These are phyloP conservation scores for Tothia fuscella DNA, from an alignment of 2,329 filamentous ascomycete species.

Conservation along the genomic window DNA sequence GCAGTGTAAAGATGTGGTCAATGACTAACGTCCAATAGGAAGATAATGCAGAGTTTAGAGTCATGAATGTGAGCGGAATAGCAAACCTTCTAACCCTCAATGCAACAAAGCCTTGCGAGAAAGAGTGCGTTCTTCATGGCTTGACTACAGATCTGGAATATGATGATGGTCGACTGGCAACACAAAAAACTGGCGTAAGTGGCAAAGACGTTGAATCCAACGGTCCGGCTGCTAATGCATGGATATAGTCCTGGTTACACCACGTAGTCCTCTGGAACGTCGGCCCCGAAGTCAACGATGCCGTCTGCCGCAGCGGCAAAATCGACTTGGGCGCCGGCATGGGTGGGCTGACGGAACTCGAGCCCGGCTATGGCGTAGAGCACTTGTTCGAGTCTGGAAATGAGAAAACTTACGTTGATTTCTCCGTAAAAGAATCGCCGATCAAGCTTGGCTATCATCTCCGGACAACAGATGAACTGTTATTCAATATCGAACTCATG, in stretches of 20 bases:
- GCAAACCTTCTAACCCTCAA: background rate
- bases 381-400: slow-evolving; percentile 8
- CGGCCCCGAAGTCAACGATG: slow-evolving; percentile 1
- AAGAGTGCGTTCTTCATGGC: background rate
- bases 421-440: background rate
- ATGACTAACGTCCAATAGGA: background rate
- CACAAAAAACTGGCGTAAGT: background rate
- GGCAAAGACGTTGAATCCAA: background rate
- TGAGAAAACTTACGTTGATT: slow-evolving; percentile 1
- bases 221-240: background rate
- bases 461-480: background rate
- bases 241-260: slow-evolving; percentile 6
- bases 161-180: too few species aligned
- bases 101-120: background rate
- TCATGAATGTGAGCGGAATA: background rate
- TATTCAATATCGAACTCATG: slow-evolving; percentile 8
- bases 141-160: background rate
- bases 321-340: too few species aligned
- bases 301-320: background rate
- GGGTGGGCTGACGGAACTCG: too few species aligned
- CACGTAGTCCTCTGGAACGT: slow-evolving; percentile 6
- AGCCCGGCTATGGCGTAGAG: too few species aligned
- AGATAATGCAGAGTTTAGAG: background rate
- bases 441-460: slow-evolving; percentile 9
- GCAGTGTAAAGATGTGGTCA: background rate